Evolutionary conservation across 176 grass and related monocot species (phyloP), one percentile per base, ranked within the genome.

Genomic region (Pontederia paniculata): DNA sequence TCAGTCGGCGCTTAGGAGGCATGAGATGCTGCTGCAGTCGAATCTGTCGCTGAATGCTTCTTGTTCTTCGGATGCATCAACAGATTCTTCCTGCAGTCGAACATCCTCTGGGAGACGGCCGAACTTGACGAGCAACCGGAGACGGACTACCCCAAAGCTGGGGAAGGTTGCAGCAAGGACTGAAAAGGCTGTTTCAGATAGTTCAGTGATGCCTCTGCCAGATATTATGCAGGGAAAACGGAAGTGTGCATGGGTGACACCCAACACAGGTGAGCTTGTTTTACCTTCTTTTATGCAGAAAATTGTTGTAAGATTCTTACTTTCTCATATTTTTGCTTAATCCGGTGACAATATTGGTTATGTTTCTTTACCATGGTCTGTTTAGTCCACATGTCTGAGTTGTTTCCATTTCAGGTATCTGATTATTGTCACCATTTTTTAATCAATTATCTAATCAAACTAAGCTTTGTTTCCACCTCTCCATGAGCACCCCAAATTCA

Each of bases 221-320:
- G 77, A 77, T 12, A 44, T 62, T 13, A 28, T 63, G 9, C 57
- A 84, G 60, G 74, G 64, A 66, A 88, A 76, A 73, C 63, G 49
- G 53, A 79, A 74, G 68, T 97, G 93, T 60, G 57, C 75, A 8
- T 97, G 86, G 86, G 79, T 84, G 51, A 91, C 93, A 70, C 68
- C 83, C 52, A 91, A 82, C 63, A 73, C 74, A 2, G 93, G 93
- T 97, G 37, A 76, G 84, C 55, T 25, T n/a, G n/a, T 74, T 17
- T 58, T 65, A 44, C 31, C 21, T 31, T 77, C 31, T 17, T 23
- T 31, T 56, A 71, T 12, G 37, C 70, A 5, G 2, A 31, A 31
- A 2, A 2, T 31, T 1, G 25, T 31, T 31, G 25, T 2, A 31
- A 5, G 25, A 31, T 31, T 31, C 1, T 31, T 31, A 31, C 2